A percentile compares a stretch with the other conserved stretches of the same genome.
Conservation (phyloP, 1,284 basidiomycete species). For the Cryptococcus jaspeensis region DNA sequence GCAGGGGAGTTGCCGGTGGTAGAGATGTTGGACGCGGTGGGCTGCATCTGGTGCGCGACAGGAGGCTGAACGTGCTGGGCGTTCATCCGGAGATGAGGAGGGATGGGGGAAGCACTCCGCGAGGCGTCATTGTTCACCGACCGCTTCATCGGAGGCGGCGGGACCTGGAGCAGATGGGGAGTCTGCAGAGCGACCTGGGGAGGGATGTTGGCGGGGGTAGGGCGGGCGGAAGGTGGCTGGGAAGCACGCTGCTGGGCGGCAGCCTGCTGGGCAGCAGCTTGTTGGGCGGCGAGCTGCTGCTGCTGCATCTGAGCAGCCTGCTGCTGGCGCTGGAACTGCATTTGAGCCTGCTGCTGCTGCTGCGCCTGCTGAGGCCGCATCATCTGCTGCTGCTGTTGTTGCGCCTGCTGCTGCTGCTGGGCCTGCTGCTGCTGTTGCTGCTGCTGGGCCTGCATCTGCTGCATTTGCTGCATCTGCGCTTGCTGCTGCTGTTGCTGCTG, state of each 20-base stretch:
- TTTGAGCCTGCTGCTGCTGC: not conserved
- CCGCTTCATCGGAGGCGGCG: conserved; percentile 14
- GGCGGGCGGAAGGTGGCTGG: conserved; percentile 13
- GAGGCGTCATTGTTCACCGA: conserved; percentile 9
- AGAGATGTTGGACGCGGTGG: conserved; percentile 7
- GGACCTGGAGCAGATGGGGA: conserved; percentile 18
- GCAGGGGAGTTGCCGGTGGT: conserved; percentile 10
- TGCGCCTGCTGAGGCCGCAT: conserved; percentile 8
- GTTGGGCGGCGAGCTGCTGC: not conserved
- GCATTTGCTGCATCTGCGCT: conserved; percentile 5
- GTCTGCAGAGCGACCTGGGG: conserved; percentile 11
- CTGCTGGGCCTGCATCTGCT: conserved; percentile 6
- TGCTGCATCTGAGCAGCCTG: conserved; percentile 1
- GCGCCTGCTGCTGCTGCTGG: not conserved
- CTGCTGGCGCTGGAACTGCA: conserved; percentile 8
- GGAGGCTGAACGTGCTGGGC: conserved; percentile 4
- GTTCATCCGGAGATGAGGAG: conserved; percentile 8
- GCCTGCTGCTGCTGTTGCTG: conserved; percentile 1
- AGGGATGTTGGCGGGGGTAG: conserved; percentile 10
- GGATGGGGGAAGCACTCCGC: conserved; percentile 17
- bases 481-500: conserved; percentile 5
- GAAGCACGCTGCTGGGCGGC: conserved; percentile 10
- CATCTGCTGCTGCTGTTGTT: conserved; percentile 8
- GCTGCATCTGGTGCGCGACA: conserved; percentile 15
- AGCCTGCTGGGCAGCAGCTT: not conserved